Percentiles rank a stretch among this genome's conserved stretches.
phyloP scores from a whole-genome alignment of 176 grass and related monocot genomes.

The Oryza punctata region DNA sequence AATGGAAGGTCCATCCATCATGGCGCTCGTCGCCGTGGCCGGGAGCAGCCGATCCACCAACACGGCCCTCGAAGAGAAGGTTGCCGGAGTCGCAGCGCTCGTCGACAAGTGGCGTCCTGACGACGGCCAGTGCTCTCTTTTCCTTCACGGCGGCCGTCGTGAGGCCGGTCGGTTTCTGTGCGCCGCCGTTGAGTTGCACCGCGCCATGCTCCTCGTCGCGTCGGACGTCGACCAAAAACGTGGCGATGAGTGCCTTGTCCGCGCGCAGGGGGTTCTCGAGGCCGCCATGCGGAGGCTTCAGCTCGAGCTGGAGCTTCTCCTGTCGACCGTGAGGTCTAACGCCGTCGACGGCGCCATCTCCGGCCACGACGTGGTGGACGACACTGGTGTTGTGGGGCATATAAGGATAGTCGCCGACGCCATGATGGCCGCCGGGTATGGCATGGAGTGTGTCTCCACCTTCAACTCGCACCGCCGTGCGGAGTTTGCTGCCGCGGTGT shows the following conservation, averaged over 20 bases:
- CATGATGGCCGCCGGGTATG: constrained; percentile 76
- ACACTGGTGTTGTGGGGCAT: not conserved
- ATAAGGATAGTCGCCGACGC: constrained; percentile 33
- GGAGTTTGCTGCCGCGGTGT: constrained; percentile 30
- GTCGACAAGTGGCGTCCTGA: not conserved
- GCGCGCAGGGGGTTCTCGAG: not conserved
- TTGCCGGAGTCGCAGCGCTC: not conserved
- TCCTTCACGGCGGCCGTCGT: not conserved
- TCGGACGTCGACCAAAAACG: not conserved
- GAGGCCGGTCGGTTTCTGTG: not conserved
- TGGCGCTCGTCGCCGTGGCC: too few species aligned
- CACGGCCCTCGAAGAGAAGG: not conserved
- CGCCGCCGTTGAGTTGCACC: not conserved
- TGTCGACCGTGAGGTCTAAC: not conserved
- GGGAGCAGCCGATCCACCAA: not conserved
- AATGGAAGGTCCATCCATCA: too few species aligned
- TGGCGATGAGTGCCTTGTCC: not conserved
- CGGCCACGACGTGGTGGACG: not conserved
- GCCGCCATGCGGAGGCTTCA: not conserved
- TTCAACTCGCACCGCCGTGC: constrained; percentile 45
- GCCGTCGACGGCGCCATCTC: not conserved
- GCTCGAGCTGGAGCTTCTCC: not conserved
- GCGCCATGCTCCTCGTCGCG: not conserved
- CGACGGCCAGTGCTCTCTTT: not conserved
- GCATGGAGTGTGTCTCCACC: constrained; percentile 66